Evolutionary conservation across 495 filamentous ascomycete species (phyloP), one percentile per base, ranked within the genome.

Genomic region (Penicillium argentinense): DNA sequence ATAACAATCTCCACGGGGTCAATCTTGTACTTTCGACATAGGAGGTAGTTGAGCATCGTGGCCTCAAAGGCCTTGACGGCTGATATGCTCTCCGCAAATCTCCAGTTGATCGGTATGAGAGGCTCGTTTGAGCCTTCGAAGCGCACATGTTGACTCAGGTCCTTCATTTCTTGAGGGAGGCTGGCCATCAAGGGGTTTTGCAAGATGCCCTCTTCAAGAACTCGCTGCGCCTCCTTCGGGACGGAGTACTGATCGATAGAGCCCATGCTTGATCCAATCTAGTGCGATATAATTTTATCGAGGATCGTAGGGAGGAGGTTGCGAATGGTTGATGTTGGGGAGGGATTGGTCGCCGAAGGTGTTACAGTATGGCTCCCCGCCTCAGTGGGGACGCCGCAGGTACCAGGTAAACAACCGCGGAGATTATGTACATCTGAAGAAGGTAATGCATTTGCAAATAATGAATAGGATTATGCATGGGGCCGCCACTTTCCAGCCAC

Each of bases 51-150:
- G 4, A 74, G 72, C 21, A 68, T 66, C 30, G 71, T 74, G 19
- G 74, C 80, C 60, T 85, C 82, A n/a, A 85, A 58, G 4, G 73
- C 79, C 54, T 84, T 85, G 42, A 84, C 67, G 6, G 79, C 78
- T 8, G 77, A 74, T 6, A 70, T 69, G 13, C 75, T 74, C 54
- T 85, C 79, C 12, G 80, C 78, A 49, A 84, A 78, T 48, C 77
- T 78, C 46, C 84, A 65, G 32, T 58, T 59, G 14, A 59, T 32
- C 0, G 55, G 51, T 11, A 54, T 41, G 14, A 18, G 45, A 3
- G 54, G 44, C 13, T 33, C 28, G 4, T 1, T 11, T n/a, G 38
- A 40, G 1, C 49, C 54, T 3, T 25, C 9, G 14, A 44, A 49
- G 7, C 44, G 7, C 4, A 57, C 44, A 14, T 22, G 21, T n/a